Base-by-base conservation (phyloP, 179 eudicot genomes). In the Spinacia oleracea region DNA sequence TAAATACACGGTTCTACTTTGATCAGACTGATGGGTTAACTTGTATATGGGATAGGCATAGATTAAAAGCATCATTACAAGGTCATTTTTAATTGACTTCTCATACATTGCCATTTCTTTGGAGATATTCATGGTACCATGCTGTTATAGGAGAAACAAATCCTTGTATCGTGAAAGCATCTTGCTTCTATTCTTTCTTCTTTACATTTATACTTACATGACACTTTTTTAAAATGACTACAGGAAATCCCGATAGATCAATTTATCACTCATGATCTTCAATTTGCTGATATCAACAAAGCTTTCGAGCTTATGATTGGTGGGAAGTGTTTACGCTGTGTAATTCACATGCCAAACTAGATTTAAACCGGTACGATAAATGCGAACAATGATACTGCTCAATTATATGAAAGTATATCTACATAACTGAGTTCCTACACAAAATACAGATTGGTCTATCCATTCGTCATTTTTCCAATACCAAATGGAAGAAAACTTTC, bases 311-410 rank as follows among this genome's bases (percentile, higher is more conserved):
- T 94, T 55, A 89, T 90, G 98, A 86, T 20, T 14, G 87, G 79
- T 71, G 98, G 97, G 18, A 87, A 91, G 76, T 92, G 97, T 73
- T 79, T 94, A 81, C 96, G 98, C 12, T 94, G 93, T 59, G 96
- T 94, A 71, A 88, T 94, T 79, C 98, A 92, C 87, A 94, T 94
- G 97, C 89, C 92, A 35, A 86, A 88, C 10, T 84, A 84, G 83
- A 75, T 74, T n/a, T 58, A 46, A 21, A 20, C 46, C 5, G 43
- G 16, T 60, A 1, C 27, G 32, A 29, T 1, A 14, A 58, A 25
- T 31, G 31, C 25, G 25, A 58, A 58, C 31, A 1, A 65, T 31
- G 69, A 65, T 31, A 32, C 16, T 60, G 34, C 66, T 60, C n/a
- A 16, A 31, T 29, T 34, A 12, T 65, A 32, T 34, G 1, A 32